Conservation (phyloP, 2,329 filamentous ascomycete genomes). For the Colletotrichum tofieldiae region DNA sequence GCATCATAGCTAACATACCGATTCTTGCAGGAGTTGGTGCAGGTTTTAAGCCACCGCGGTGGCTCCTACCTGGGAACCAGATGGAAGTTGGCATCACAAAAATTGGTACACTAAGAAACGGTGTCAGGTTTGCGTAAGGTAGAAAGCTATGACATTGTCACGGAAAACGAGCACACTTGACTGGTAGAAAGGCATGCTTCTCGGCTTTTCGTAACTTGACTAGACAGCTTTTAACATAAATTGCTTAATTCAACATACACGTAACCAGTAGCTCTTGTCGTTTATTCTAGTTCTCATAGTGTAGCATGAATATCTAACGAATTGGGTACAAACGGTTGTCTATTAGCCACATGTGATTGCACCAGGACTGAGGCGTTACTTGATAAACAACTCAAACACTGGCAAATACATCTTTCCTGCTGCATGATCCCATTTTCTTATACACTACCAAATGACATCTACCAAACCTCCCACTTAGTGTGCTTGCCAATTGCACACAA, state of each 20-base stretch:
- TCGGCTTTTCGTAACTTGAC: background rate
- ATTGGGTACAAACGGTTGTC: too few species aligned
- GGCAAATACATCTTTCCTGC: too few species aligned
- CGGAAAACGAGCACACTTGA: too few species aligned
- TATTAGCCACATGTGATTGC: too few species aligned
- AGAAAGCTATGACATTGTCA: too few species aligned
- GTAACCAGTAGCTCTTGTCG: background rate
- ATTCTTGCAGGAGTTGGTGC: conserved; percentile 55
- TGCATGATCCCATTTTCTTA: too few species aligned
- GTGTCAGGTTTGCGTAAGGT: conserved; percentile 47
- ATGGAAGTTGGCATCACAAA: conserved; percentile 57
- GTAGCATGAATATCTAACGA: too few species aligned
- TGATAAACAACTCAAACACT: background rate
- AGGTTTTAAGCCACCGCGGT: conserved; percentile 58
- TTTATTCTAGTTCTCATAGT: too few species aligned
- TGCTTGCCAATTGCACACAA: background rate
- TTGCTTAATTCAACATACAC: background rate
- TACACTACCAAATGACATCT: background rate
- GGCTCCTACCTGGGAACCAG: conserved; percentile 55
- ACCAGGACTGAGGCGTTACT: too few species aligned
- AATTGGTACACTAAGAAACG: conserved; percentile 60
- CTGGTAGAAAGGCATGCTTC: too few species aligned
- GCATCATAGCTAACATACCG: background rate
- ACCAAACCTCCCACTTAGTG: conserved; percentile 10
- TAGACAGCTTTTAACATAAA: background rate